Conservation (phyloP, 257 asterid genomes). For the Nicotiana undulata region DNA sequence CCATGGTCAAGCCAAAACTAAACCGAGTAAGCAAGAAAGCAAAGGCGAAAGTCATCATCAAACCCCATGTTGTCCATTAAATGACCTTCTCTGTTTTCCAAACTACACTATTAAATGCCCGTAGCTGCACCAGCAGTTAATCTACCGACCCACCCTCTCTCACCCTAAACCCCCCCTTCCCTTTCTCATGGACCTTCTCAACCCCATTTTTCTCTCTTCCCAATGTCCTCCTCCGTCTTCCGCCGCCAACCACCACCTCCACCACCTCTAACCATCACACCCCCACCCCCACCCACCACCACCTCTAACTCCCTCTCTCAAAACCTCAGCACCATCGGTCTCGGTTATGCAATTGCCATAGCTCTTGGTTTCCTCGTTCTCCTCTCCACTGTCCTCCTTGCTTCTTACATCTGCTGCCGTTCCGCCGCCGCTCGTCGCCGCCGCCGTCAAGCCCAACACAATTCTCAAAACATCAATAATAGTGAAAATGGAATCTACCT, state of each 20-base stretch:
- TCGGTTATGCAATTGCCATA: slow-evolving; percentile 68
- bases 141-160: slow-evolving; percentile 40
- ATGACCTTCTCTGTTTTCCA: slow-evolving; percentile 37
- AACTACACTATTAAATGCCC: slow-evolving; percentile 53
- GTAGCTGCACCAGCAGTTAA: slow-evolving; percentile 20
- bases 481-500: slow-evolving; percentile 52
- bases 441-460: slow-evolving; percentile 20
- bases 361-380: slow-evolving; percentile 67
- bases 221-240: slow-evolving; percentile 42
- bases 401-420: slow-evolving; percentile 81
- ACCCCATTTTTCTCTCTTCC: slow-evolving; percentile 2
- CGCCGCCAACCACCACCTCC: slow-evolving; percentile 38
- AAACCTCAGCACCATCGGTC: slow-evolving; percentile 36
- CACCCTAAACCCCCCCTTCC: slow-evolving; percentile 3
- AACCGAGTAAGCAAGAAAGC: background rate
- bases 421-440: slow-evolving; percentile 54
- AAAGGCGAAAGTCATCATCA: background rate
- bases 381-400: slow-evolving; percentile 53
- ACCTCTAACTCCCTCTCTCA: slow-evolving; percentile 13
- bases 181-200: slow-evolving; percentile 46
- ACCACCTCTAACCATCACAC: slow-evolving; percentile 6
- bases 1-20: background rate
- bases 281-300: slow-evolving; percentile 18
- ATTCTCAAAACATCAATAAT: slow-evolving; percentile 10
- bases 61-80: slow-evolving; percentile 40